Conservation (phyloP, 108 stramenopile species). For the Parmales sp. region DNA sequence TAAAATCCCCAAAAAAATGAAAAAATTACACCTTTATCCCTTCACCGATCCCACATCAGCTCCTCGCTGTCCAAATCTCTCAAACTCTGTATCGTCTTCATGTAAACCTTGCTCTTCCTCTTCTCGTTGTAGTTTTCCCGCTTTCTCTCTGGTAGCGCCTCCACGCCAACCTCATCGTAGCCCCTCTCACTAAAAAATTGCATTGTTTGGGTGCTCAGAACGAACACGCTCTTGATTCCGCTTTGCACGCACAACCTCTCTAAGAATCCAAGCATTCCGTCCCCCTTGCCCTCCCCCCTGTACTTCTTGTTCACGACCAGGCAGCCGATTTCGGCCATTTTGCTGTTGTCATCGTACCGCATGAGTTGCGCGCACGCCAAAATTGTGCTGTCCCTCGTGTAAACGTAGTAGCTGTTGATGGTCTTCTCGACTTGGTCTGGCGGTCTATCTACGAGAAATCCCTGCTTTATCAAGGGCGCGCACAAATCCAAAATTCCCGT, state of each 20-base stretch:
- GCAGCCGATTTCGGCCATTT: constrained; percentile 83
- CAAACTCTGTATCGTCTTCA: constrained; percentile 61
- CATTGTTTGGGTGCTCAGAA: constrained; percentile 88
- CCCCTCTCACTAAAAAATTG: constrained; percentile 92
- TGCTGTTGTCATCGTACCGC: constrained; percentile 50
- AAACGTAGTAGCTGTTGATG: constrained; percentile 72
- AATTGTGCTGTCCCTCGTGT: constrained; percentile 69
- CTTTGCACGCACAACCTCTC: constrained; percentile 70
- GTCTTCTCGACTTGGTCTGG: constrained; percentile 66
- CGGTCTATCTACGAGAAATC: constrained; percentile 69
- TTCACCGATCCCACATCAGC: constrained; percentile 65
- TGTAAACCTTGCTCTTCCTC: constrained; percentile 73
- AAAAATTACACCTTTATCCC: too few species aligned
- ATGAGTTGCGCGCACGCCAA: constrained; percentile 81
- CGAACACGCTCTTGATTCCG: constrained; percentile 67
- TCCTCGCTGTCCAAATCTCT: constrained; percentile 74
- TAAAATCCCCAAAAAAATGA: too few species aligned
- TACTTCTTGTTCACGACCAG: constrained; percentile 77
- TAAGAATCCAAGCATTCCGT: constrained; percentile 88
- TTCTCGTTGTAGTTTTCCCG: constrained; percentile 61
- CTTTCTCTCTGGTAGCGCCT: constrained; percentile 56
- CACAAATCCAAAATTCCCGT: constrained; percentile 73
- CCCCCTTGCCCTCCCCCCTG: constrained; percentile 74
- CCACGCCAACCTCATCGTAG: constrained; percentile 58
- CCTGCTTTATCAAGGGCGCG: constrained; percentile 65